phyloP scores from a whole-genome alignment of 768 basidiomycete genomes.

The Pulveroboletus sp. region DNA sequence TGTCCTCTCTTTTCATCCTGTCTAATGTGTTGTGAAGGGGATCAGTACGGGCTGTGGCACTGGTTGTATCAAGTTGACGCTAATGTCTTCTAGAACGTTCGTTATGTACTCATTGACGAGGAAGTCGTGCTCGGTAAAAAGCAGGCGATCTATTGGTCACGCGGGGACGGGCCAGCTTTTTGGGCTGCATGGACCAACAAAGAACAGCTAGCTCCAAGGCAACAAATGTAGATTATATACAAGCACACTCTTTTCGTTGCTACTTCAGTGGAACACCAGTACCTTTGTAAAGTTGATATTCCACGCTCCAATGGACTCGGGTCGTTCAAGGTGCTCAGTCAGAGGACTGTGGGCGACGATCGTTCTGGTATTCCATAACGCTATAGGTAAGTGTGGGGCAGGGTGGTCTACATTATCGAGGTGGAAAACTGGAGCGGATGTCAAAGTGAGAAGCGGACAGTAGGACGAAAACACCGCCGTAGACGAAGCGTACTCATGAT shows the following conservation, averaged over 20 bases:
- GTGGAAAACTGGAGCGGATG: slow-evolving; percentile 8
- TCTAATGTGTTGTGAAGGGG: slow-evolving; percentile 39
- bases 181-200: slow-evolving; percentile 76
- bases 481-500: slow-evolving; percentile 10
- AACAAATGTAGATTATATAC: slow-evolving; percentile 10
- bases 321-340: too few species aligned
- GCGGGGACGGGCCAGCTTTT: slow-evolving; percentile 60
- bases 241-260: background rate
- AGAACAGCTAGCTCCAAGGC: slow-evolving; percentile 36
- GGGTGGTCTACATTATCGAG: slow-evolving; percentile 28
- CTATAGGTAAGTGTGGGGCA: slow-evolving; percentile 26
- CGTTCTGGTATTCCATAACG: slow-evolving; percentile 26
- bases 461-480: slow-evolving; percentile 2
- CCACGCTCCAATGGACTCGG: too few species aligned
- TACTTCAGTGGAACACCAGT: background rate
- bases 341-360: background rate
- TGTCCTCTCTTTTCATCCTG: background rate
- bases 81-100: slow-evolving; percentile 50
- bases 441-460: slow-evolving; percentile 8
- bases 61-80: background rate
- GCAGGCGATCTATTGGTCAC: slow-evolving; percentile 70
- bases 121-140: slow-evolving; percentile 61
- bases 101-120: slow-evolving; percentile 78
- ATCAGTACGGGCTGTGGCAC: slow-evolving; percentile 45
- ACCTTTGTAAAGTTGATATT: background rate